Conservation (phyloP, 352 stramenopile genomes). For the Phytophthora citrophthora region DNA sequence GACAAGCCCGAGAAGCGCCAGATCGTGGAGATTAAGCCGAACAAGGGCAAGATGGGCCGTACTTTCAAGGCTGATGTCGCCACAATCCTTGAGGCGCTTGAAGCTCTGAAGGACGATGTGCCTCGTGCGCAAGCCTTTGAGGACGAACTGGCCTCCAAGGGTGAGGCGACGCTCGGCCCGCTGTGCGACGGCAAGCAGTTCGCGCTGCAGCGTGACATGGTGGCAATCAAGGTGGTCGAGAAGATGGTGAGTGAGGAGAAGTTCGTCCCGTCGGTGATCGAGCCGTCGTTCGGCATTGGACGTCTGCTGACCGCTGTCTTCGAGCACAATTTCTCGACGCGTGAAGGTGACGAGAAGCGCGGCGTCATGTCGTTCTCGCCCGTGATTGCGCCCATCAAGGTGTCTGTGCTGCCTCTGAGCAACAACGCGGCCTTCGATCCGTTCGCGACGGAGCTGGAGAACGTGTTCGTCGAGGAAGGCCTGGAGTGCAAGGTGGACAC, state of each 20-base stretch:
- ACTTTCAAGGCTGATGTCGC: constrained; percentile 96
- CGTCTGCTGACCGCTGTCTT: constrained; percentile 98
- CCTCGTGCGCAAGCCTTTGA: constrained; percentile 90
- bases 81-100: constrained; percentile 72
- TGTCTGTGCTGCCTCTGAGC: constrained; percentile 94
- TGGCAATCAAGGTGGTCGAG: constrained; percentile 94
- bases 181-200: constrained; percentile 90
- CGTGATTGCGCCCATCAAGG: constrained; percentile 98
- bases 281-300: constrained; percentile 99
- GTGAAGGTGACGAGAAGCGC: constrained; percentile 97
- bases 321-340: constrained; percentile 98
- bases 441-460: constrained; percentile 81
- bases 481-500: constrained; percentile 95
- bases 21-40: constrained; percentile 94
- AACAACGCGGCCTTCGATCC: constrained; percentile 88
- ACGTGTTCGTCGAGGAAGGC: constrained; percentile 63
- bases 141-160: constrained; percentile 88
- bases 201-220: constrained; percentile 95
- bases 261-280: constrained; percentile 99
- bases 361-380: constrained; percentile 98
- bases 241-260: constrained; percentile 98
- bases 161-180: constrained; percentile 90
- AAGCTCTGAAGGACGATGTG: constrained; percentile 91
- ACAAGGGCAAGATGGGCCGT: constrained; percentile 97
- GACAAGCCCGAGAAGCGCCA: constrained; percentile 95